Conservation (phyloP, 2,329 filamentous ascomycete species). For the Aciculosporium take region DNA sequence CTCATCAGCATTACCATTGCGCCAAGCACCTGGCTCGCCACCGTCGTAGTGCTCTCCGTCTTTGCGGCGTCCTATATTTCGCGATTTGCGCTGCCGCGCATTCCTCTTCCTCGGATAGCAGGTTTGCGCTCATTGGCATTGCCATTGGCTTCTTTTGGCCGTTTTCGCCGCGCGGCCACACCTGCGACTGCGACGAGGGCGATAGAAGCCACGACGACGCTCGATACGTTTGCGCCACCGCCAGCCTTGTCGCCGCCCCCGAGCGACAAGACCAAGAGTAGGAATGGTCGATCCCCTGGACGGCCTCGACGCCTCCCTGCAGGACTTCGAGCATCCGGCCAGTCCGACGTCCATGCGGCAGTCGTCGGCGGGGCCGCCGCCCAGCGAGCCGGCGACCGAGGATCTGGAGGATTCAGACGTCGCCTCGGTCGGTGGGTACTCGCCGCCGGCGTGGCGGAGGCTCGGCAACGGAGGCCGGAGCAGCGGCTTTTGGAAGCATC, state of each 20-base stretch:
- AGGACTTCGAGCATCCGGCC: constrained; percentile 39
- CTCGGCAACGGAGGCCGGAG: constrained; percentile 45
- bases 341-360: constrained; percentile 19
- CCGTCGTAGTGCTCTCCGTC: constrained; percentile 33
- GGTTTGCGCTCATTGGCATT: constrained; percentile 10
- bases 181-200: not conserved
- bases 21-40: constrained; percentile 42
- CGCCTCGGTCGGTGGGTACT: constrained; percentile 41
- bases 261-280: constrained; percentile 6
- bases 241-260: too few relatives aligned
- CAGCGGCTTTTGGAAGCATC: constrained; percentile 41
- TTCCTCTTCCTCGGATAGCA: constrained; percentile 23
- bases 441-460: constrained; percentile 45
- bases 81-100: constrained; percentile 17
- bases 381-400: constrained; percentile 22
- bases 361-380: constrained; percentile 17
- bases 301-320: constrained; percentile 36
- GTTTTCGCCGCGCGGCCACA: not conserved
- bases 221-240: too few relatives aligned
- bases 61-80: constrained; percentile 36
- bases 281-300: constrained; percentile 23
- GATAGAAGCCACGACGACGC: not conserved
- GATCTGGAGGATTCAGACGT: constrained; percentile 30
- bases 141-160: constrained; percentile 1
- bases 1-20: constrained; percentile 45